Base-by-base conservation (phyloP, 2,329 filamentous ascomycete genomes). In the Clarireedia monteithiana region DNA sequence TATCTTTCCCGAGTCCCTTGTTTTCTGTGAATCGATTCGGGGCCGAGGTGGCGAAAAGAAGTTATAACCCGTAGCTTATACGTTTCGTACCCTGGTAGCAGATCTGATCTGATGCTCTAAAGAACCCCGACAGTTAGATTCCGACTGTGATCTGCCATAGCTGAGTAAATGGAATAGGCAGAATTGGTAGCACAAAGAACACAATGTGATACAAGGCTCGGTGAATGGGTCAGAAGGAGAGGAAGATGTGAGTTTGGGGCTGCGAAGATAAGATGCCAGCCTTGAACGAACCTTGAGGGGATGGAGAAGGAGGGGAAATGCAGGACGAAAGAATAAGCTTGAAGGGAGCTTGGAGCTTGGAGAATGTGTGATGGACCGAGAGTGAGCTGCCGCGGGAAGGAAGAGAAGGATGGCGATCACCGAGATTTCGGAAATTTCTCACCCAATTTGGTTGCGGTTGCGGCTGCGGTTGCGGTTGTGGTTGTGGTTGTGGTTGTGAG, bases 331-430 rank as follows among this genome's bases (percentile, higher is more conserved):
- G 26, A 34, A 34, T 48, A 48, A 48, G 27, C 27, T 48, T 15
- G 38, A 6, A 15, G 9, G 38, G 27, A 30, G 27, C 27, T 30
- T 30, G 27, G 27, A 30, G 27, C 34, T 38, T 38, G 42, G 34
- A 53, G 44, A 48, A 48, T 48, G 51, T 53, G 23, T 27, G 51
- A 53, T 53, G 50, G 47, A 39, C 20, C 20, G 20, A 20, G 20
- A 30, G 27, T 30, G 27, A 30, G 27, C 9, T 30, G 27, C 27
- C 27, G 27, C 27, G 27, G 7, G 3, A 20, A 30, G 27, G 27
- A 10, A 24, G 44, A 20, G 51, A 5, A 27, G 15, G 15, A 26
- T 38, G 38, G 38, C 14, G 26, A 27, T 17, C 20, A 48, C 15
- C 51, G 44, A 40, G 15, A 30, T 38, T 48, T 20, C 17, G 20